phyloP scores from a whole-genome alignment of 306 rosid species.

The Vachellia pachyceras region DNA sequence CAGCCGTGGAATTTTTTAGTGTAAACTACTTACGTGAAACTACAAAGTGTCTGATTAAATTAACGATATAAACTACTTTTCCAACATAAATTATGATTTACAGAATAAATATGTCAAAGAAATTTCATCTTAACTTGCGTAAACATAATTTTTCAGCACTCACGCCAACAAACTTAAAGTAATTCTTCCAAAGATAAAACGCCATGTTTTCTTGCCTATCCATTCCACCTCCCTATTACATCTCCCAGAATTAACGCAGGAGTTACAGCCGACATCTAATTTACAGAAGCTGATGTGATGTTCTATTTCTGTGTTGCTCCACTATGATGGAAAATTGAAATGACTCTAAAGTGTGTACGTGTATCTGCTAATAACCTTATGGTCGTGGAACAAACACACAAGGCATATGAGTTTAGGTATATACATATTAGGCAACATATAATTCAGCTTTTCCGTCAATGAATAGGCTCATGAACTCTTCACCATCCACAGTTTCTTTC shows the following conservation, averaged over 20 bases:
- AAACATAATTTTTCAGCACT: no score
- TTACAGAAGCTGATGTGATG: conserved; percentile 28
- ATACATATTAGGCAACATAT: conserved; percentile 53
- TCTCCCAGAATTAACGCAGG: conserved; percentile 19
- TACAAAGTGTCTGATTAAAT: no score
- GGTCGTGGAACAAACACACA: conserved; percentile 44
- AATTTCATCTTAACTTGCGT: no score
- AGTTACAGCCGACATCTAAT: conserved; percentile 17
- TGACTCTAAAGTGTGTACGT: conserved; percentile 56
- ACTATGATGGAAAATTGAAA: conserved; percentile 56
- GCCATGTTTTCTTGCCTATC: background rate
- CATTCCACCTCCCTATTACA: background rate
- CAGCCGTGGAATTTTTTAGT: no score
- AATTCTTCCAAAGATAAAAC: no score
- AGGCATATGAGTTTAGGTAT: conserved; percentile 21
- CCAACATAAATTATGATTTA: no score
- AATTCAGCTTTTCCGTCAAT: conserved; percentile 97
- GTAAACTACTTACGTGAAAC: no score
- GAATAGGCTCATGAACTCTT: conserved; percentile 88
- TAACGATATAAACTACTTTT: no score
- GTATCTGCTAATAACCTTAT: conserved; percentile 45
- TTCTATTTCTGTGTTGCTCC: background rate
- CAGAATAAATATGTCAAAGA: no score
- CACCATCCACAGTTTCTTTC: conserved; percentile 96
- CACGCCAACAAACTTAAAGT: no score